Percentiles rank a stretch among this genome's conserved stretches.
phyloP scores from a whole-genome alignment of 352 stramenopile genomes.

The Phytophthora sojae region DNA sequence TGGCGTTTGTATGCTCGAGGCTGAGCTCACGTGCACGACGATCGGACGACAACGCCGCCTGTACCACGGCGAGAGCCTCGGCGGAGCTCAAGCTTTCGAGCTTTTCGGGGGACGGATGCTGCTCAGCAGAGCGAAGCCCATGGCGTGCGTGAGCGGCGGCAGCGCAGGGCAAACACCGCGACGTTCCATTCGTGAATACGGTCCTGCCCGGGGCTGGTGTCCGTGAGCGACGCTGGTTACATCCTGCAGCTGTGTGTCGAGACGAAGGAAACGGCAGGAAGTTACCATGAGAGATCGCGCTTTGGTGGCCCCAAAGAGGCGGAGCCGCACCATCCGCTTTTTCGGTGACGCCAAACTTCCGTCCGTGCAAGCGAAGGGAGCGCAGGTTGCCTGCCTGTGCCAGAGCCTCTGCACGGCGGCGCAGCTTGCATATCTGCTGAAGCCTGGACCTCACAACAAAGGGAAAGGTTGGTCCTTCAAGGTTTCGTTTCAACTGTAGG shows the following conservation, averaged over 20 bases:
- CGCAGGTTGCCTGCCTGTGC: conserved; percentile 2
- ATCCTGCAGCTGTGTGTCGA: background rate
- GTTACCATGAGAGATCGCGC: background rate
- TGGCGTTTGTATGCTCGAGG: conserved; percentile 15
- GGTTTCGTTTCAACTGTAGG: background rate
- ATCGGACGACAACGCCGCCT: conserved; percentile 8
- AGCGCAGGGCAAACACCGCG: background rate
- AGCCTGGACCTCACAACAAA: background rate
- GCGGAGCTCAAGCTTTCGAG: background rate
- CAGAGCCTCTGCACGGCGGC: conserved; percentile 20
- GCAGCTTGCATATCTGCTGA: conserved; percentile 9
- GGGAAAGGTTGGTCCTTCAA: background rate
- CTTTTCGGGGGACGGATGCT: conserved; percentile 10
- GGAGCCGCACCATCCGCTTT: conserved; percentile 29
- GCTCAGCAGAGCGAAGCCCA: conserved; percentile 5
- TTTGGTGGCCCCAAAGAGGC: conserved; percentile 13
- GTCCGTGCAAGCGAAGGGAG: conserved; percentile 24
- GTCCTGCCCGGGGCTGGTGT: background rate
- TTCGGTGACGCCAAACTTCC: conserved; percentile 21
- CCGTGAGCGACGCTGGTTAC: background rate
- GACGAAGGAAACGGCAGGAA: background rate
- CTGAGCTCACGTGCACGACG: background rate
- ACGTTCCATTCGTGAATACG: no score
- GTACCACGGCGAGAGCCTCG: conserved; percentile 14
- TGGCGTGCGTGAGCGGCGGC: background rate